Percentiles rank a stretch among this genome's conserved stretches.
phyloP scores from a whole-genome alignment of 1,284 basidiomycete genomes.

The Trichosporon faecale region DNA sequence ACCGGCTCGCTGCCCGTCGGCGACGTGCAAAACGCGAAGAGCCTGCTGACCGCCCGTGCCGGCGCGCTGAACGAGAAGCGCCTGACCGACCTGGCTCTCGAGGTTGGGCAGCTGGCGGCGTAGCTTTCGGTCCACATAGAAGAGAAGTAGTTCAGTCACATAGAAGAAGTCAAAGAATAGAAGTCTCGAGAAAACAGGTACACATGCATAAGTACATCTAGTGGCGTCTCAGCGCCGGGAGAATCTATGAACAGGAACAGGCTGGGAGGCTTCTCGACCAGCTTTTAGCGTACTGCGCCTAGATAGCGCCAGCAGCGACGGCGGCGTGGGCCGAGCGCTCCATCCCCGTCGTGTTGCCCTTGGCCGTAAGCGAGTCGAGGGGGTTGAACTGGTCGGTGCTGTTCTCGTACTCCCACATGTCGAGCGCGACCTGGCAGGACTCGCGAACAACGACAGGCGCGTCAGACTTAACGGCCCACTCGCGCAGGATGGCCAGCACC shows the following conservation, averaged over 20 bases:
- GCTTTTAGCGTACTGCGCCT: background rate
- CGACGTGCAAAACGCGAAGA: constrained; percentile 39
- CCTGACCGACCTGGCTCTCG: constrained; percentile 45
- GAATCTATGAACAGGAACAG: background rate
- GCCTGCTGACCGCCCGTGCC: constrained; percentile 34
- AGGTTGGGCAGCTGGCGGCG: constrained; percentile 33
- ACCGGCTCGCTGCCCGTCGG: constrained; percentile 44
- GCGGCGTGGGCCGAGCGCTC: constrained; percentile 47
- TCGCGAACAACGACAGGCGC: constrained; percentile 88
- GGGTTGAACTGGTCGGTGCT: constrained; percentile 82
- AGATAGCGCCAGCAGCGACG: constrained; percentile 34
- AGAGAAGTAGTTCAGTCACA: too few relatives aligned
- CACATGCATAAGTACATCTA: constrained; percentile 26
- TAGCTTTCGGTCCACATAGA: constrained; percentile 12
- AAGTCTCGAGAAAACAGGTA: constrained; percentile 1
- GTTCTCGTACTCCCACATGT: constrained; percentile 97
- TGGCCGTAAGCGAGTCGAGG: constrained; percentile 57
- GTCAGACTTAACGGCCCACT: constrained; percentile 75
- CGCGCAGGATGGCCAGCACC: constrained; percentile 77
- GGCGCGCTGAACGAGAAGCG: constrained; percentile 47
- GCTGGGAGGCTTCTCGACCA: too few relatives aligned
- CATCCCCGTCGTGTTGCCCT: constrained; percentile 48
- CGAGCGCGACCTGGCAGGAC: constrained; percentile 93
- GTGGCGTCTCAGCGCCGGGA: background rate
- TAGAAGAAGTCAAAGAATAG: background rate